Conservation (phyloP, 2,329 filamentous ascomycete genomes). For the Sporothrix luriei region DNA sequence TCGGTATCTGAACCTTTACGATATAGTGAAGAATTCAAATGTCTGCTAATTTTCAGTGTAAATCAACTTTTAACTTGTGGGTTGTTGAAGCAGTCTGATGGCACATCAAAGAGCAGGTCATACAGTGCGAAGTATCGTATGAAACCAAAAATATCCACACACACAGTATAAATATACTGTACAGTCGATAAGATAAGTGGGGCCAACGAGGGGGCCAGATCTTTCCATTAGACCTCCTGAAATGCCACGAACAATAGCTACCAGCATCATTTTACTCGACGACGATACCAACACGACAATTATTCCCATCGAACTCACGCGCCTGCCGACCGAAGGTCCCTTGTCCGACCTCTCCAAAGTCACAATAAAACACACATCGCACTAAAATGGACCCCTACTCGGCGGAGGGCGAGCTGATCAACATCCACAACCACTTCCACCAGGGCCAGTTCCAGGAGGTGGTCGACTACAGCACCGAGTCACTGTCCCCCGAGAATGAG, state of each 20-base stretch:
- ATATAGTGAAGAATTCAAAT: no score
- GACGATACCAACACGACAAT: neutral
- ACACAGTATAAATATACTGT: neutral
- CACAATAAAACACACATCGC: neutral
- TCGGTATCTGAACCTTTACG: no score
- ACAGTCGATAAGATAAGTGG: constrained; percentile 24
- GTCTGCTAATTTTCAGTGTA: neutral
- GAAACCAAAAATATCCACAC: neutral
- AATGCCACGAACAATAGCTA: constrained; percentile 1
- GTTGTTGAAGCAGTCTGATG: no score
- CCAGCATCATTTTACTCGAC: neutral
- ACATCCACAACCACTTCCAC: constrained; percentile 71
- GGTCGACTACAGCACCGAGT: constrained; percentile 78
- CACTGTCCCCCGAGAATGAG: constrained; percentile 76
- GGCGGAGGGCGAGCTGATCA: constrained; percentile 70
- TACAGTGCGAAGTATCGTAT: neutral
- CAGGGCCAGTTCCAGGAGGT: constrained; percentile 85
- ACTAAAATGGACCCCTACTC: constrained; percentile 67
- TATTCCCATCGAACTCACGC: neutral
- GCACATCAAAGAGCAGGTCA: neutral
- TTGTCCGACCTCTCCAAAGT: neutral
- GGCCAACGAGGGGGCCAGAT: constrained; percentile 29
- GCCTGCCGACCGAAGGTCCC: neutral
- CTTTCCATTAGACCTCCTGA: constrained; percentile 15
- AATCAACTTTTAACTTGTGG: no score